Conservation (phyloP, 805 yeast genomes). For the Saturnispora sanitii region DNA sequence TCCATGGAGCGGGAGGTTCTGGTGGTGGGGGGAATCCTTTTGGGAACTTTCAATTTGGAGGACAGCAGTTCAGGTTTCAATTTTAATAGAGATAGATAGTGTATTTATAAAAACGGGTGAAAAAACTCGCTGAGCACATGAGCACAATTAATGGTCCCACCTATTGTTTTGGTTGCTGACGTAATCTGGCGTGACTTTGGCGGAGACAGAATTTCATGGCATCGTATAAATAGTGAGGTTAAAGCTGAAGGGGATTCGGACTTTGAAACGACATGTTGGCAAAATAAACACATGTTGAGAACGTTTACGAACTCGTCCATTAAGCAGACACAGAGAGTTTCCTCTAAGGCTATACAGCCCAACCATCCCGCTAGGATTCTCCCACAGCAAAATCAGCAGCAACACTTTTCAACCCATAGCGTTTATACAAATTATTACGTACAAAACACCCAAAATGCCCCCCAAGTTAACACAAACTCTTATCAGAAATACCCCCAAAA, state of each 20-base stretch:
- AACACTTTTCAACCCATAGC: constrained; percentile 2
- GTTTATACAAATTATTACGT: too few relatives aligned
- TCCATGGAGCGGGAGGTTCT: constrained; percentile 6
- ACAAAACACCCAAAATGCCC: background rate
- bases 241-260: background rate
- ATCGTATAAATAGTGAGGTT: background rate
- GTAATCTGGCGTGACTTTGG: constrained; percentile 11
- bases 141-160: constrained; percentile 9
- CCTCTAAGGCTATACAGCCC: constrained; percentile 26
- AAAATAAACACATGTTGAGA: constrained; percentile 21
- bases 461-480: constrained; percentile 2
- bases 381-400: constrained; percentile 9
- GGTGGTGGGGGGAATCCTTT: constrained; percentile 9
- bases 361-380: constrained; percentile 9
- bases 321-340: constrained; percentile 25
- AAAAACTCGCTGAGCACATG: too few relatives aligned
- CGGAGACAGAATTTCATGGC: constrained; percentile 1
- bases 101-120: too few relatives aligned
- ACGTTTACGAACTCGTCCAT: constrained; percentile 22
- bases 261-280: background rate
- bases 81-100: background rate
- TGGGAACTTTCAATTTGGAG: constrained; percentile 6
- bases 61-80: constrained; percentile 2
- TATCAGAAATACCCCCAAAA: constrained; percentile 1
- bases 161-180: constrained; percentile 2